Evolutionary conservation across 345 rosid genomes (phyloP).

Genomic region (Corchorus olitorius): DNA sequence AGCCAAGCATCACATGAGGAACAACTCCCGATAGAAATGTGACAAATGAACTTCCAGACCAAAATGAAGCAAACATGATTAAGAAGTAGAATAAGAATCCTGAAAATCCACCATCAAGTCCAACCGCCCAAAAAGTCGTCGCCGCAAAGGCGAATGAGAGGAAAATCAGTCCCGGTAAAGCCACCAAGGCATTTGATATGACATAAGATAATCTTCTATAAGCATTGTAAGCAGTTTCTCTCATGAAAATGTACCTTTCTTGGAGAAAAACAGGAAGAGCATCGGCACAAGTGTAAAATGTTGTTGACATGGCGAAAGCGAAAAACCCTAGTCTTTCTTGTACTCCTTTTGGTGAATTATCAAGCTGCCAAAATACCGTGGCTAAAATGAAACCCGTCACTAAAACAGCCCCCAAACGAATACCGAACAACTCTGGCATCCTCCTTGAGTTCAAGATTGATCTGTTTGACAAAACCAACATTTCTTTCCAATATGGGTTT

Average conservation of each 20-base stretch:
- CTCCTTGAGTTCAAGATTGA: constrained; percentile 65
- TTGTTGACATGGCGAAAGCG: constrained; percentile 98
- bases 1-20: constrained; percentile 94
- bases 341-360: constrained; percentile 82
- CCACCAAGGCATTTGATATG: constrained; percentile 64
- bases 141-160: constrained; percentile 70
- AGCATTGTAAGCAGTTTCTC: constrained; percentile 91
- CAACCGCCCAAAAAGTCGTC: constrained; percentile 86
- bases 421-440: constrained; percentile 81
- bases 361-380: constrained; percentile 87
- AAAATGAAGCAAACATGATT: constrained; percentile 77
- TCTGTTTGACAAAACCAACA: constrained; percentile 67
- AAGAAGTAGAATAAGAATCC: constrained; percentile 76
- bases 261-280: constrained; percentile 94
- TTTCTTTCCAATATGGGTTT: constrained; percentile 83
- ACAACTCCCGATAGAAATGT: constrained; percentile 90
- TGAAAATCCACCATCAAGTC: constrained; percentile 77
- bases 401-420: constrained; percentile 70
- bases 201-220: constrained; percentile 92
- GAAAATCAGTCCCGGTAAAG: constrained; percentile 60
- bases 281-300: constrained; percentile 95
- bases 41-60: constrained; percentile 95
- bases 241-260: constrained; percentile 94
- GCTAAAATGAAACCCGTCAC: constrained; percentile 92
- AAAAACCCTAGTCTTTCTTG: constrained; percentile 88